A percentile compares a stretch with the other conserved stretches of the same genome.
Evolutionary conservation across 2,329 filamentous ascomycete species (phyloP).

Genomic region (Talaromyces sp.): DNA sequence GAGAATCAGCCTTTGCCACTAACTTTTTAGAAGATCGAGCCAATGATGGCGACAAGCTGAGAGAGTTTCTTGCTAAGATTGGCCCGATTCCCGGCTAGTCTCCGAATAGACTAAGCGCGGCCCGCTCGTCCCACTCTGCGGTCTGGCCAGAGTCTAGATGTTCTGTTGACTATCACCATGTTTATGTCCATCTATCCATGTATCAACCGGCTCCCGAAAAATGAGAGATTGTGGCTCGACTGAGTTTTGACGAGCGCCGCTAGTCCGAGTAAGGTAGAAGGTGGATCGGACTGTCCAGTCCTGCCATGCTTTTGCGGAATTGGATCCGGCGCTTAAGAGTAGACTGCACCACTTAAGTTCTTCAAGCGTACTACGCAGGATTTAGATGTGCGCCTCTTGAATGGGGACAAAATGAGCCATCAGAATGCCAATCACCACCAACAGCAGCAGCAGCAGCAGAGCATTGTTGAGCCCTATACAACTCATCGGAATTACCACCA

Average conservation of each 20-base stretch:
- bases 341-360: background rate
- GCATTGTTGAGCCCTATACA: background rate
- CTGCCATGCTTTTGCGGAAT: background rate
- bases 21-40: too few relatives aligned
- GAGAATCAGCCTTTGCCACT: background rate
- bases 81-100: background rate
- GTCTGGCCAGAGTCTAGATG: background rate
- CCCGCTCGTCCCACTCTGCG: background rate
- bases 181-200: background rate
- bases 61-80: too few relatives aligned
- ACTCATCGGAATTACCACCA: background rate
- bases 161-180: background rate
- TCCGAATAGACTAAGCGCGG: background rate
- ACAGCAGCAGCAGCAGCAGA: background rate
- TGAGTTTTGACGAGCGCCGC: background rate
- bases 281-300: background rate
- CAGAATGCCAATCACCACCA: background rate
- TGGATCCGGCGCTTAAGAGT: background rate
- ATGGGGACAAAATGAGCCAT: background rate
- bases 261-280: background rate
- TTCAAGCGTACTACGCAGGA: background rate
- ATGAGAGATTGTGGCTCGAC: background rate
- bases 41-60: background rate
- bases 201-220: background rate
- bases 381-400: background rate